Evolutionary conservation across 176 grass and related monocot genomes (phyloP).

Genomic region (Phyllostachys edulis): DNA sequence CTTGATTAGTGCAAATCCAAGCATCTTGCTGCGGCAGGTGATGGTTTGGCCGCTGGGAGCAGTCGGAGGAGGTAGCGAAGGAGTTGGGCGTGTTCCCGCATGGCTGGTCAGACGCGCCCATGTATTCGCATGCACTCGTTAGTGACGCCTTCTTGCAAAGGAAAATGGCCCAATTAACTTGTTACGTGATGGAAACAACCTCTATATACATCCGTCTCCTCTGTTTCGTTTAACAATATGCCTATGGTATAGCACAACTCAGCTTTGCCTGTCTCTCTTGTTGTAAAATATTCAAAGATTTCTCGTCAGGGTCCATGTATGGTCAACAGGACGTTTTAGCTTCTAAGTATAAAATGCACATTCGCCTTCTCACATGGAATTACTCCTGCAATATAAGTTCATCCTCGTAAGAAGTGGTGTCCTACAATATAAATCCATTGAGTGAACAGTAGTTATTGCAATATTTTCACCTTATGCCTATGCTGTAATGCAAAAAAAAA

Average conservation of each 20-base stretch:
- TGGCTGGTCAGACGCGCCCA: slow-evolving; percentile 7
- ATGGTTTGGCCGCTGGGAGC: not conserved
- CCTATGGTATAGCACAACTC: not conserved
- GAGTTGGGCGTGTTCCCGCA: not conserved
- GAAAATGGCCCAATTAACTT: slow-evolving; percentile 20
- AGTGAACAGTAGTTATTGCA: too few species aligned
- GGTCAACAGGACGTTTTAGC: too few species aligned
- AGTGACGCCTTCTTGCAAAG: not conserved
- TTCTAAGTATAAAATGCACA: too few species aligned
- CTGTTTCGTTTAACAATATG: not conserved
- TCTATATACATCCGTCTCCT: slow-evolving; percentile 22
- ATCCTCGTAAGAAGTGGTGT: too few species aligned
- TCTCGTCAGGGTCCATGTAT: too few species aligned
- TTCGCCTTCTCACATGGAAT: too few species aligned
- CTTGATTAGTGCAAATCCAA: slow-evolving; percentile 14
- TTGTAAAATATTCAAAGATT: not conserved
- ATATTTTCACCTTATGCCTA: too few species aligned
- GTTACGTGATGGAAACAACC: not conserved
- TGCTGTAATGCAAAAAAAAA: too few species aligned
- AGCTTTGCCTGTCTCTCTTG: not conserved
- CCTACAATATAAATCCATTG: too few species aligned
- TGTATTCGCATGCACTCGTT: not conserved
- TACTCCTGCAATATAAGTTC: too few species aligned
- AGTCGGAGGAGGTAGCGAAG: not conserved
- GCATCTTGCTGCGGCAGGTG: slow-evolving; percentile 22